Base-by-base conservation (phyloP, 2,329 filamentous ascomycete species). In the Botrytis deweyae region DNA sequence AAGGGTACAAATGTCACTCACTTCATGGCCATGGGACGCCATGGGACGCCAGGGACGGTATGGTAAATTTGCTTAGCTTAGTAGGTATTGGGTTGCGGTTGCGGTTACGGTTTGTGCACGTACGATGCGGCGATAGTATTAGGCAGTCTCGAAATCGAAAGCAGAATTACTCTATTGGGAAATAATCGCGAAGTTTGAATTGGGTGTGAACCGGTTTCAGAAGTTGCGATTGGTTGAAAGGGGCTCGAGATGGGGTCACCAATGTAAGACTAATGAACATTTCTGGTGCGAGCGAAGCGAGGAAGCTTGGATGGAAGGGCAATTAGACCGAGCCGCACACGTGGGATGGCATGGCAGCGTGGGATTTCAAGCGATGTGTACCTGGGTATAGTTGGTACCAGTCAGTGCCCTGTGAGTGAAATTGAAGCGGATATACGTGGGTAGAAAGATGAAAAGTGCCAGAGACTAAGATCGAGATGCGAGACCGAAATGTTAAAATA, bases 111-210 rank as follows among this genome's bases (percentile, higher is more conserved):
- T 46, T 40, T 63, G 59, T 64, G 61, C 59, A 71, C 69, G n/a
- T 33, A 52, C 69, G 59, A 52, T 71, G 33, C 58, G 22, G 58
- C 69, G 69, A 52, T 64, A 70, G 40, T 38, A 25, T 63, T 44
- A 62, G 42, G 49, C 55, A 58, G 70, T 72, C 42, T 55, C 59
- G 42, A 55, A 58, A 66, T 20, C 9, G 49, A 55, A n/a, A n/a
- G n/a, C 9, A 33, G 20, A n/a, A 55, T 72, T 33, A 72, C 70
- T 42, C 46, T 10, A 55, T 67, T 33, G 16, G 70, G 70, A 52
- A 72, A 72, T 72, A 72, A 72, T 72, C 70, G 70, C 70, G 70
- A 72, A 44, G 29, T 42, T 52, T 67, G 59, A 72, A 66, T 36
- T 72, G 70, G 38, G n/a, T 14, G 44, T 38, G 36, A 72, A 72